Base-by-base conservation (phyloP, 2,329 filamentous ascomycete genomes). In the Lasiodiplodia citricola region DNA sequence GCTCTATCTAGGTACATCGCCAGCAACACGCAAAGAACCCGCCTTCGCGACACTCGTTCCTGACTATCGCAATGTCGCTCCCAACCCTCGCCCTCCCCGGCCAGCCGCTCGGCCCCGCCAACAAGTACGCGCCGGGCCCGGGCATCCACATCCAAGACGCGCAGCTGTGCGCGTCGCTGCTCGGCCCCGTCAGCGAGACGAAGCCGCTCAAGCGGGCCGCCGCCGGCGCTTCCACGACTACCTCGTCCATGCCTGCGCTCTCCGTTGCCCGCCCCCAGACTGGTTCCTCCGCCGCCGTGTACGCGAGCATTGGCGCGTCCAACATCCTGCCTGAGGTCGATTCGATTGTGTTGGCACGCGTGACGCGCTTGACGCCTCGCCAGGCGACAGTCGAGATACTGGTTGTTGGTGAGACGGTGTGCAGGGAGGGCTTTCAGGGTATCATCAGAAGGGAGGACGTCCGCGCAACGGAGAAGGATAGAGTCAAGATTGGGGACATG, bases 381-480 rank as follows among this genome's bases (percentile, higher is more conserved):
- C 94, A 97, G 82, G 94, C 93, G 6, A 91, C 91, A 31, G 90
- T 96, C 66, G 91, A 91, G 25, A 97, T 98, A 73, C 87, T 97
- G 70, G 91, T 95, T 69, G 91, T 97, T 31, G 89, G 78, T 75
- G 74, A 80, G 41, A 87, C 86, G 13, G 90, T 92, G 51, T 84
- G 92, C 70, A 87, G 92, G 73, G 91, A 93, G 63, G 91, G 94
- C 73, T 96, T 94, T 87, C 91, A 93, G 80, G 94, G 92, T 4
- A 83, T 96, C 70, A 94, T 97, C 70, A 87, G 94, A 21, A 89
- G 91, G 71, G 95, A 98, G 82, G 96, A 99, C 77, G 93, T 99
- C 41, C 87, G 96, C 68, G 52, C 63, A 37, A 97, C 96, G 21
- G 96, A 99, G 83, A 97, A 97, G 82, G 96, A 98, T 78, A 92